Evolutionary conservation across 2,329 filamentous ascomycete species (phyloP).

Genomic region (Coleophoma eucalyptorum): DNA sequence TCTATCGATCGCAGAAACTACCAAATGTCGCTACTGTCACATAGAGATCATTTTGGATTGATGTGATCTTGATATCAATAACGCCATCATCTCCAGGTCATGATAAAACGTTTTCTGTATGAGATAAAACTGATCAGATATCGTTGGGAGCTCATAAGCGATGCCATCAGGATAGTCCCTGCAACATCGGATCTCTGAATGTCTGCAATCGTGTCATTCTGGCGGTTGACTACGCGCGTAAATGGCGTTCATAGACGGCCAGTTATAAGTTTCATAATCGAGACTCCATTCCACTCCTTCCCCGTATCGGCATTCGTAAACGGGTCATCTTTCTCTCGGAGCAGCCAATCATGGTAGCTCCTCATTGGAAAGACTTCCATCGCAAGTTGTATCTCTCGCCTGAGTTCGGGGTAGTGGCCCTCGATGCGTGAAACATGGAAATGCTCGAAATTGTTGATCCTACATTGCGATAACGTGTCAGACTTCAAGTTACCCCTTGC

Average conservation of each 20-base stretch:
- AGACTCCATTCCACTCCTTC: not conserved
- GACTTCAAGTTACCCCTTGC: not conserved
- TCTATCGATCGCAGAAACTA: no score
- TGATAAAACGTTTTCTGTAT: no score
- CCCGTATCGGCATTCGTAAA: not conserved
- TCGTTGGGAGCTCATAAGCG: no score
- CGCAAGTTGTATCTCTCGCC: slow-evolving; percentile 6
- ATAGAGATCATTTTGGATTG: no score
- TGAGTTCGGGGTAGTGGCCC: slow-evolving; percentile 7
- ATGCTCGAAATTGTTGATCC: slow-evolving; percentile 6
- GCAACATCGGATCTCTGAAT: no score
- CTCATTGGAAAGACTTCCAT: slow-evolving; percentile 10
- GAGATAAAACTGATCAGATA: no score
- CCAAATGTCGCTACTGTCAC: no score
- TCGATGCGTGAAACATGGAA: slow-evolving; percentile 6
- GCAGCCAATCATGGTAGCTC: slow-evolving; percentile 12
- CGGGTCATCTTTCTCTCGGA: not conserved
- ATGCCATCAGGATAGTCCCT: no score
- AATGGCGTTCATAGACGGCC: not conserved
- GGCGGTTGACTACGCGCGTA: no score
- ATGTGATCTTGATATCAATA: no score
- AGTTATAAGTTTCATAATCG: not conserved
- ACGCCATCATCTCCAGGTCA: no score
- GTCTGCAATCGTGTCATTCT: no score
- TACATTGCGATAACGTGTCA: not conserved